Conservation (phyloP, 805 yeast species). For the Ogataea henricii region DNA sequence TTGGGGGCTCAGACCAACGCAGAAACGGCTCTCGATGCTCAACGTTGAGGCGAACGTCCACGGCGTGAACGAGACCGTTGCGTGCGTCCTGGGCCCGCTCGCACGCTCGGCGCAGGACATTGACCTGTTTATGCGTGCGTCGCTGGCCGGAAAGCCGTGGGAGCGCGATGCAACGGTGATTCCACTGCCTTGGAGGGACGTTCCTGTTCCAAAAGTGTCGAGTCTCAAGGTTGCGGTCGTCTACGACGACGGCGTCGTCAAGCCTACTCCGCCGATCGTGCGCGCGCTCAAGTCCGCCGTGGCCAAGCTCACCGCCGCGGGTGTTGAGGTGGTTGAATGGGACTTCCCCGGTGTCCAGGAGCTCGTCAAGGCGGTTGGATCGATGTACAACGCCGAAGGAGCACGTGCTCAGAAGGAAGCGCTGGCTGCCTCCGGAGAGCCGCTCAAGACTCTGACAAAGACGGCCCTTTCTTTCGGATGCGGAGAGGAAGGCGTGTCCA, state of each 20-base stretch:
- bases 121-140: conserved; percentile 47
- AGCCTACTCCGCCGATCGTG: conserved; percentile 50
- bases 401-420: conserved; percentile 49
- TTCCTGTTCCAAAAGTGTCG: conserved; percentile 36
- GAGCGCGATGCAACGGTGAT: conserved; percentile 46
- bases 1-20: conserved; percentile 52
- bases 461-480: conserved; percentile 55
- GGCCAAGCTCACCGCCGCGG: conserved; percentile 53
- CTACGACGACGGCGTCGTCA: conserved; percentile 49
- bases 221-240: conserved; percentile 48
- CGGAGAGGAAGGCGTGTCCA: conserved; percentile 49
- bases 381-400: conserved; percentile 62
- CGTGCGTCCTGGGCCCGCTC: conserved; percentile 49
- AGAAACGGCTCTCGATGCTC: conserved; percentile 47
- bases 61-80: conserved; percentile 50
- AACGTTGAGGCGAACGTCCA: conserved; percentile 40
- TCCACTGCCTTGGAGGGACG: conserved; percentile 54
- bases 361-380: conserved; percentile 55
- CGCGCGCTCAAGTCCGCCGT: conserved; percentile 49
- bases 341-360: conserved; percentile 53
- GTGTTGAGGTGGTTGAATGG: conserved; percentile 55
- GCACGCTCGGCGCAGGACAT: conserved; percentile 52
- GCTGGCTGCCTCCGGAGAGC: conserved; percentile 65
- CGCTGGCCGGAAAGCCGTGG: conserved; percentile 58
- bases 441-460: conserved; percentile 55